Evolutionary conservation across 2,329 filamentous ascomycete genomes (phyloP), one percentile per base, ranked within the genome.

Genomic region (Fusarium oxysporum): DNA sequence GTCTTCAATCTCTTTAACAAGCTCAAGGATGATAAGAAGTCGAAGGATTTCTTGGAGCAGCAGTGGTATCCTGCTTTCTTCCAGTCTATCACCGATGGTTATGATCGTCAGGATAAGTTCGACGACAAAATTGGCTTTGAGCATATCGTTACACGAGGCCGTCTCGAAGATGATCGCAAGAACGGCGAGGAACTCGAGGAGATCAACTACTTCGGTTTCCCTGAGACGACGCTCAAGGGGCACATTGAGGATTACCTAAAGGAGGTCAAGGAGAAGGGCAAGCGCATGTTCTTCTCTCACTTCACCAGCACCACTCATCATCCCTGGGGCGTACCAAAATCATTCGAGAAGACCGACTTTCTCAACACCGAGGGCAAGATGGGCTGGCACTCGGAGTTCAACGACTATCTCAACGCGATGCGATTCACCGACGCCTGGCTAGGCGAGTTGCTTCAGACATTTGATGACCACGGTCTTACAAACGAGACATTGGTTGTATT

Each of bases 251-350:
- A 81, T 47, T 79, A 76, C 21, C 78, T 82, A 30, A 64, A 65
- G 13, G 64, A 76, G 21, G 76, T 80, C 8, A 77, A 77, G 45
- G 62, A 75, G 11, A 77, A 78, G n/a, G 74, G 78, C 37, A 77
- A 81, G 71, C 77, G 81, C 21, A 73, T 82, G 48, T 83, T 82
- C 61, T 68, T 82, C 21, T 78, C 80, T 12, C 81, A 83, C 47
- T 75, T 83, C 3, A 83, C 81, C 2, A 82, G 81, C 71, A 82
- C 81, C 2, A 79, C 79, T 0, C 81, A 83, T 43, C 81, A 82
- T 47, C 79, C 80, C 0, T 82, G 76, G 76, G 61, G 65, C 2
- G 59, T 73, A 4, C 76, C 76, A 0, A 37, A 44, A 2, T 53
- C 56, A 3, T 77, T 82, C 32, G 44, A 79, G 2, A 59, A 58